Conservation (phyloP, 1,284 basidiomycete species). For the Cutaneotrichosporon cutaneum region DNA sequence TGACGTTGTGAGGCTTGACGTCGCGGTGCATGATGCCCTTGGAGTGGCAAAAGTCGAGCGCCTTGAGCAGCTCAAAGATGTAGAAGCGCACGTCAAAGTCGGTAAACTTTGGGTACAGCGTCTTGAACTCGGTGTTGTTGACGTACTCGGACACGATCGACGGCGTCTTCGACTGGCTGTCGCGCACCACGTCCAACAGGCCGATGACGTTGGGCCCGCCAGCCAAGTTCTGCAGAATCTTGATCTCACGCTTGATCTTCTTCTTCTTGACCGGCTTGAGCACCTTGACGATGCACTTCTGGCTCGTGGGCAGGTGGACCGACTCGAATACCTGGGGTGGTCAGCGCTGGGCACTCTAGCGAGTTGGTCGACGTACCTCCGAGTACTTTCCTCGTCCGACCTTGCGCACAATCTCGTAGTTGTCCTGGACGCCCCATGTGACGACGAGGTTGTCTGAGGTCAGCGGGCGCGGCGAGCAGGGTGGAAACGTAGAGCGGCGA, state of each 20-base stretch:
- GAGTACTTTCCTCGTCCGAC: conserved; percentile 96
- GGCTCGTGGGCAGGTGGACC: conserved; percentile 85
- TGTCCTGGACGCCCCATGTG: conserved; percentile 93
- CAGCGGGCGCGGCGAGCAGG: not conserved
- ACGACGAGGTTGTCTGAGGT: conserved; percentile 80
- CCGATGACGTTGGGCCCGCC: conserved; percentile 87
- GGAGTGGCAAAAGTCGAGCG: conserved; percentile 96
- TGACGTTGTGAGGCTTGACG: conserved; percentile 98
- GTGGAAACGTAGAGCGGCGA: not conserved
- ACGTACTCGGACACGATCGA: conserved; percentile 98
- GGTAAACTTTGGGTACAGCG: conserved; percentile 89
- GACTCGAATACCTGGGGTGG: conserved; percentile 84
- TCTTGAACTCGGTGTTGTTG: conserved; percentile 98
- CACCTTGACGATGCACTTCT: conserved; percentile 98
- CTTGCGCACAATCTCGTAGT: conserved; percentile 97
- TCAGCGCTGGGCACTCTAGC: not conserved
- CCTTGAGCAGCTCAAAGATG: conserved; percentile 95
- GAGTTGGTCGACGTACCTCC: conserved; percentile 62
- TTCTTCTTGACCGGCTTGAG: conserved; percentile 99
- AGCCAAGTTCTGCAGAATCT: conserved; percentile 94
- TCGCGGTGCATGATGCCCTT: conserved; percentile 99
- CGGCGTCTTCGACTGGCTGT: conserved; percentile 86
- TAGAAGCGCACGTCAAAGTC: conserved; percentile 96
- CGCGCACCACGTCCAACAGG: conserved; percentile 91
- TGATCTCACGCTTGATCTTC: conserved; percentile 99